Conservation (phyloP, 345 rosid genomes). For the Zanthoxylum bungeanum region DNA sequence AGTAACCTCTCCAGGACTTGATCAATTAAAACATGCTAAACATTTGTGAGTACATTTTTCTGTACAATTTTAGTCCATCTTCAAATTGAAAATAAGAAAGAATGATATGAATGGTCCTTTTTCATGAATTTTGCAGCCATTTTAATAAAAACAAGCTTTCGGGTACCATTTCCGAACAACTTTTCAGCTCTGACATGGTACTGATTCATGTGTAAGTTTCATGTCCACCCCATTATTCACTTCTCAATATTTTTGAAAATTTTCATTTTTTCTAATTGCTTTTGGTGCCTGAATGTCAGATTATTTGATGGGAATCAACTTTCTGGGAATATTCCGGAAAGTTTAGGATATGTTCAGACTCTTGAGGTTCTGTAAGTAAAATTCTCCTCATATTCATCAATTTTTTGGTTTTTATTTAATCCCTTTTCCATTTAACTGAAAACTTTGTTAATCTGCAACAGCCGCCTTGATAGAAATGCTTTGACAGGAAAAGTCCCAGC, state of each 20-base stretch:
- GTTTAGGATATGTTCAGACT: slow-evolving; percentile 67
- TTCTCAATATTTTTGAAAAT: too few relatives aligned
- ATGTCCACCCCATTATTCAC: background rate
- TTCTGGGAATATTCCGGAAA: slow-evolving; percentile 58
- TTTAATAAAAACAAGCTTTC: slow-evolving; percentile 93
- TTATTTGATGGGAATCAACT: slow-evolving; percentile 77
- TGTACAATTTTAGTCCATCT: background rate
- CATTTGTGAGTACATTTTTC: slow-evolving; percentile 70
- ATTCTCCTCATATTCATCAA: background rate
- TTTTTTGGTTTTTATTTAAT: background rate
- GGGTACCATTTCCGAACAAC: slow-evolving; percentile 58
- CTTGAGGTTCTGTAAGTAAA: slow-evolving; percentile 97
- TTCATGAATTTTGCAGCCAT: slow-evolving; percentile 55
- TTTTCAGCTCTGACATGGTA: slow-evolving; percentile 74
- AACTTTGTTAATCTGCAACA: slow-evolving; percentile 35
- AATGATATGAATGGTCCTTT: background rate
- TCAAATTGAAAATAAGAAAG: background rate
- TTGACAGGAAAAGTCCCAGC: slow-evolving; percentile 59
- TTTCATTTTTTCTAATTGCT: background rate
- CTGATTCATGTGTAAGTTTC: slow-evolving; percentile 89
- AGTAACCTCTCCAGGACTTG: slow-evolving; percentile 56
- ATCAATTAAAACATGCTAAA: slow-evolving; percentile 65
- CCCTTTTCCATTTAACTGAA: background rate
- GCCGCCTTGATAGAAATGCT: slow-evolving; percentile 93
- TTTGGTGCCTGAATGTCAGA: slow-evolving; percentile 31